Evolutionary conservation across 2,329 filamentous ascomycete genomes (phyloP).

Genomic region (Scedosporium dehoogii): DNA sequence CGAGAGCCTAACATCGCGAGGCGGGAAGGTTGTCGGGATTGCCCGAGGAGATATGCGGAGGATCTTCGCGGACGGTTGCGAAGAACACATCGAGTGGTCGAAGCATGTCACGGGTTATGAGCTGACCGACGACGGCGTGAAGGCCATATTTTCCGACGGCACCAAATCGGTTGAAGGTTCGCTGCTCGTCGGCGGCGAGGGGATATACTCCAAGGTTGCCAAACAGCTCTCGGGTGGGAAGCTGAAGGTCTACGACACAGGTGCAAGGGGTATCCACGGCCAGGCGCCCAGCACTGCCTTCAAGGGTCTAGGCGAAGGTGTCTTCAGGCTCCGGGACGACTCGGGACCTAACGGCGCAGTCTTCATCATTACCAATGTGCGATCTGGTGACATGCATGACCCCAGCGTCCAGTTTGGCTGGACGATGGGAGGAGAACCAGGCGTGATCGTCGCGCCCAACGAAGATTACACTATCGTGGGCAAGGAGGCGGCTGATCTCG

Average conservation of each 20-base stretch:
- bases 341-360: conserved; percentile 34
- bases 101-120: conserved; percentile 50
- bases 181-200: conserved; percentile 52
- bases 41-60: conserved; percentile 53
- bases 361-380: conserved; percentile 54
- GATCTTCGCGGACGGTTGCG: conserved; percentile 46
- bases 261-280: conserved; percentile 54
- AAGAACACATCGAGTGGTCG: conserved; percentile 43
- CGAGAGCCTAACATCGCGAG: conserved; percentile 36
- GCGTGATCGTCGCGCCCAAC: conserved; percentile 46
- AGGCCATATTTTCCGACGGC: conserved; percentile 49
- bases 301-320: conserved; percentile 51
- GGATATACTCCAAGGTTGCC: conserved; percentile 50
- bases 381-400: conserved; percentile 48
- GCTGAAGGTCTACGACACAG: conserved; percentile 53
- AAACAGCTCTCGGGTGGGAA: conserved; percentile 47
- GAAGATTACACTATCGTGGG: conserved; percentile 51
- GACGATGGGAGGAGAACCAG: conserved; percentile 50
- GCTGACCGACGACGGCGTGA: conserved; percentile 41
- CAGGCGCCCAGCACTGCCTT: conserved; percentile 54
- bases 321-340: conserved; percentile 44
- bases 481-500: conserved; percentile 44
- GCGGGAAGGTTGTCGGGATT: conserved; percentile 51
- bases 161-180: conserved; percentile 46
- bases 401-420: conserved; percentile 49